Evolutionary conservation across 805 yeast genomes (phyloP).

Genomic region (Saccharomyces mikatae): DNA sequence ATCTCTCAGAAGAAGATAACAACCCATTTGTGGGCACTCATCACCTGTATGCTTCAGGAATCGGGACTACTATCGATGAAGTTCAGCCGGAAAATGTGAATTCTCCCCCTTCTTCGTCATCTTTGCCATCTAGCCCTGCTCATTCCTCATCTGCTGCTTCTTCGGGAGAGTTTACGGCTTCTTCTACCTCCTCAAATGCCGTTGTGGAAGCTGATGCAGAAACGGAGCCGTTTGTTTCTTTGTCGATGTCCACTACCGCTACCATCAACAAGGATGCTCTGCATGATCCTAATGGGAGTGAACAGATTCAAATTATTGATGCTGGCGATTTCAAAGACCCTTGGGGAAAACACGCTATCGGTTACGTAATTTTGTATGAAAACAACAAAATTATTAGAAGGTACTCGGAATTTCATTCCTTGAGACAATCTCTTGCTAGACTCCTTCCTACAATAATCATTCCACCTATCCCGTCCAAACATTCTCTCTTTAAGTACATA

Average conservation of each 20-base stretch:
- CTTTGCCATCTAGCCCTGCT: background rate
- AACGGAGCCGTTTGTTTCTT: slow-evolving; percentile 23
- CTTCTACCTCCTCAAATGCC: background rate
- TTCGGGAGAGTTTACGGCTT: background rate
- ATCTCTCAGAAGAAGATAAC: slow-evolving; percentile 28
- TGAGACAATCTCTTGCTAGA: slow-evolving; percentile 61
- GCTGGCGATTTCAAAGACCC: slow-evolving; percentile 86
- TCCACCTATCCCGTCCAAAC: slow-evolving; percentile 92
- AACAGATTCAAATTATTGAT: slow-evolving; percentile 48
- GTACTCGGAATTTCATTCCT: slow-evolving; percentile 85
- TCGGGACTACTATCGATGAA: slow-evolving; percentile 18
- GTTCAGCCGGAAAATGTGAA: background rate
- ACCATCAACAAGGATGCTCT: background rate
- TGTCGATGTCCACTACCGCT: slow-evolving; percentile 23
- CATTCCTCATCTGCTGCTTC: background rate
- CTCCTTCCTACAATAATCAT: slow-evolving; percentile 73
- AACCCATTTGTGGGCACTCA: slow-evolving; percentile 34
- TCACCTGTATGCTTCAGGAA: slow-evolving; percentile 33
- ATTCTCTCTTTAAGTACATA: slow-evolving; percentile 45
- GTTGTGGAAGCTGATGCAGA: background rate
- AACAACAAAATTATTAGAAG: slow-evolving; percentile 63
- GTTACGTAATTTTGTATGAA: slow-evolving; percentile 68
- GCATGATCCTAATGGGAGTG: background rate
- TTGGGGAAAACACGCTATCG: slow-evolving; percentile 64
- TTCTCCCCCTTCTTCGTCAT: background rate